Conservation (phyloP, 305 asterid genomes). For the Fraxinus baroniana region DNA sequence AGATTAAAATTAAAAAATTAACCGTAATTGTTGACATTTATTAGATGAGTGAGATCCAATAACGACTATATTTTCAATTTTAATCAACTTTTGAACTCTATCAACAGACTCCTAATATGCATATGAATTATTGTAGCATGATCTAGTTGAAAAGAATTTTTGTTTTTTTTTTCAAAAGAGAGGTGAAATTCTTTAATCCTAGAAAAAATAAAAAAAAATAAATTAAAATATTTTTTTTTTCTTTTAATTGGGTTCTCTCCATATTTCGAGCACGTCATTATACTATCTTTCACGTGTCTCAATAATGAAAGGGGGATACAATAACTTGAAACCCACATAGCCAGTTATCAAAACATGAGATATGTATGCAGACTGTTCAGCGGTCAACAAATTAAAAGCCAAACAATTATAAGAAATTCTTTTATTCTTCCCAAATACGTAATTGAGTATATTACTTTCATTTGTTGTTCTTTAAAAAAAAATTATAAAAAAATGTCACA, state of each 20-base stretch:
- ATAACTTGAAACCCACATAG: not conserved
- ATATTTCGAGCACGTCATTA: not conserved
- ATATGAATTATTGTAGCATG: not conserved
- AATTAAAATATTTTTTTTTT: too few relatives aligned
- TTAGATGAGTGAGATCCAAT: too few relatives aligned
- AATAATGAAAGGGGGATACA: not conserved
- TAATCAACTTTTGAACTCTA: too few relatives aligned
- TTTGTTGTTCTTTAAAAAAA: not conserved
- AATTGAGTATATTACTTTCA: not conserved
- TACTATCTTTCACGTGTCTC: not conserved
- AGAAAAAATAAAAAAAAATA: too few relatives aligned
- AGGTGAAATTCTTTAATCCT: too few relatives aligned
- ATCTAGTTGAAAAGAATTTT: not conserved
- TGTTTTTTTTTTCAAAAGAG: not conserved
- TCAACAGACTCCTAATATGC: not conserved
- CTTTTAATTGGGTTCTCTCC: not conserved
- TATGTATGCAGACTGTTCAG: not conserved
- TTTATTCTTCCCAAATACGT: not conserved
- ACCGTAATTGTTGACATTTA: too few relatives aligned
- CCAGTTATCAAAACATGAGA: not conserved
- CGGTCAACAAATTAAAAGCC: not conserved
- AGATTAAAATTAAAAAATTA: too few relatives aligned
- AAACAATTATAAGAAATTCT: not conserved
- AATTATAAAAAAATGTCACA: not conserved
- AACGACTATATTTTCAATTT: too few relatives aligned